Conservation (phyloP, 352 stramenopile species). For the Globisporangium solare region DNA sequence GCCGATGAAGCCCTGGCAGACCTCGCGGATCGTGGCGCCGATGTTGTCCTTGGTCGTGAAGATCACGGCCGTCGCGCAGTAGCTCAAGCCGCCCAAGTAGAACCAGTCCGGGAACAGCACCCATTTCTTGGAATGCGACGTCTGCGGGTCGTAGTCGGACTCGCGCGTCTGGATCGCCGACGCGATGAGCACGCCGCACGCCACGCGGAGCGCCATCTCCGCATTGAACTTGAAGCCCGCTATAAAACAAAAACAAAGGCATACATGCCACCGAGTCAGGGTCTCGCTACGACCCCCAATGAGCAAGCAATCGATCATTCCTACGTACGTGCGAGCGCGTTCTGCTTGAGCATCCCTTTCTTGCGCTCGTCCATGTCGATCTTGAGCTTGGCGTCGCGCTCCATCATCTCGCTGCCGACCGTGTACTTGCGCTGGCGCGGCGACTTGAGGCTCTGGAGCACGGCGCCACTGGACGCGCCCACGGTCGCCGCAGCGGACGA, state of each 20-base stretch:
- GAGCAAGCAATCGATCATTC: too few relatives aligned
- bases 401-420: conserved; percentile 32
- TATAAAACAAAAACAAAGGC: conserved; percentile 5
- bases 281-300: neutral
- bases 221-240: conserved; percentile 29
- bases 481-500: conserved; percentile 18
- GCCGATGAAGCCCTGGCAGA: conserved; percentile 35
- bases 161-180: conserved; percentile 55
- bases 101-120: conserved; percentile 57
- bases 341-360: conserved; percentile 20
- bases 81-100: conserved; percentile 57
- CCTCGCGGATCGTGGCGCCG: conserved; percentile 32
- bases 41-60: conserved; percentile 37
- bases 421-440: conserved; percentile 6
- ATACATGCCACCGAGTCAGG: too few relatives aligned
- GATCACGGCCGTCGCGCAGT: conserved; percentile 36
- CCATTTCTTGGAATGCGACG: conserved; percentile 40
- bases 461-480: neutral
- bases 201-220: conserved; percentile 46
- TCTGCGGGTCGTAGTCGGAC: conserved; percentile 22
- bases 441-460: conserved; percentile 1
- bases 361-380: conserved; percentile 23
- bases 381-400: conserved; percentile 16
- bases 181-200: conserved; percentile 49
- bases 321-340: conserved; percentile 21